A percentile compares a stretch with the other conserved stretches of the same genome.
Evolutionary conservation across 768 basidiomycete genomes (phyloP).

Genomic region (Naganishia vaughanmartiniae): DNA sequence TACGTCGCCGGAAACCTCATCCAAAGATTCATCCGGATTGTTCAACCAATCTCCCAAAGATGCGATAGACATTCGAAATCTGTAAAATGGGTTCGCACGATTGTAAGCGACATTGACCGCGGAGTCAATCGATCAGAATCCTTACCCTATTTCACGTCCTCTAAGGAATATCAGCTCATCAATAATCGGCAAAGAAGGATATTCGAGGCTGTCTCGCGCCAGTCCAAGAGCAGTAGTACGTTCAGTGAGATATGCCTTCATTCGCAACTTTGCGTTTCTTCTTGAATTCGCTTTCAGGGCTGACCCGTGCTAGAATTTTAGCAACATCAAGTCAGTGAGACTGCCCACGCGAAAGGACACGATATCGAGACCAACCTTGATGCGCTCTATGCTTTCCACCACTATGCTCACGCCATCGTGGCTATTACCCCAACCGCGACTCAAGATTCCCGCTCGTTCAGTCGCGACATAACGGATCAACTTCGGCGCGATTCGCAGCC

Average conservation of each 20-base stretch:
- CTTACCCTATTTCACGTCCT: conserved; percentile 27
- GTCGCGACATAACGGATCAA: conserved; percentile 52
- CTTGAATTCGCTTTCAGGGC: conserved; percentile 21
- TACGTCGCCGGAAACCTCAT: neutral
- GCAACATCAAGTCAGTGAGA: neutral
- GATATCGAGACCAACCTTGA: conserved; percentile 46
- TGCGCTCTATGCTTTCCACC: conserved; percentile 48
- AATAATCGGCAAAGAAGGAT: conserved; percentile 3
- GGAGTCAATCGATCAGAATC: neutral
- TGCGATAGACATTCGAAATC: conserved; percentile 10
- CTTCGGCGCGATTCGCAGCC: conserved; percentile 50
- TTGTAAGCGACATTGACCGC: neutral
- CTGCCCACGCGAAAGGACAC: neutral
- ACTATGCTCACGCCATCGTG: conserved; percentile 55
- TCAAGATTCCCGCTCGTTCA: conserved; percentile 50
- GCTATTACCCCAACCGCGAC: conserved; percentile 55
- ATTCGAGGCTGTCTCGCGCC: conserved; percentile 20
- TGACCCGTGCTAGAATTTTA: conserved; percentile 7
- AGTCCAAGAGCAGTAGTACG: conserved; percentile 11
- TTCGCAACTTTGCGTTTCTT: conserved; percentile 24
- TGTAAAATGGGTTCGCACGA: neutral
- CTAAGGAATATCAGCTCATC: conserved; percentile 16
- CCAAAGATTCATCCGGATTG: conserved; percentile 3
- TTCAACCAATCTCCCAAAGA: conserved; percentile 18
- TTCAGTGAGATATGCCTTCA: conserved; percentile 23